Evolutionary conservation across 768 basidiomycete species (phyloP).

Genomic region (Lactarius hatsudake): DNA sequence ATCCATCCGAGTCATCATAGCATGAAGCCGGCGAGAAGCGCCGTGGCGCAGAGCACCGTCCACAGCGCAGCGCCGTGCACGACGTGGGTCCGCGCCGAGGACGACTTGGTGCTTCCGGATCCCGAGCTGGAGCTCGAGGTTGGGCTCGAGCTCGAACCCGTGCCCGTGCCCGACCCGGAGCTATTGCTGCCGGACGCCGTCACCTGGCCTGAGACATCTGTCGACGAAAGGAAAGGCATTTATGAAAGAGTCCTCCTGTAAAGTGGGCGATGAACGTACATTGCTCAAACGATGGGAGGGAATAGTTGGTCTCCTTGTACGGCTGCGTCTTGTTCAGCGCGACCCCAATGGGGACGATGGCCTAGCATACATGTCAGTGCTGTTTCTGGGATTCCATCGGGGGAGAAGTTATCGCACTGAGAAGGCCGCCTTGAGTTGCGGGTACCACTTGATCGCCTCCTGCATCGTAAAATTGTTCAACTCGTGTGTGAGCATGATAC

Average conservation of each 20-base stretch:
- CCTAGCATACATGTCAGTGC: constrained; percentile 7
- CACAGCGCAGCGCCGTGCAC: neutral
- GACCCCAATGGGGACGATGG: constrained; percentile 55
- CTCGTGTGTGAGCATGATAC: constrained; percentile 58
- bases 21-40: neutral
- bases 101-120: neutral
- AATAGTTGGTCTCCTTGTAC: constrained; percentile 48
- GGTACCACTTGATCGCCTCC: constrained; percentile 53
- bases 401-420: constrained; percentile 32
- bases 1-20: neutral
- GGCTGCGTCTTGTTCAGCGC: constrained; percentile 51
- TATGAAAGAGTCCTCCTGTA: too few species aligned
- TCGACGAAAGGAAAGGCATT: neutral
- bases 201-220: neutral
- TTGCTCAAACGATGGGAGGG: constrained; percentile 44
- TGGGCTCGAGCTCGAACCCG: neutral
- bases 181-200: neutral
- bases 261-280: constrained; percentile 37
- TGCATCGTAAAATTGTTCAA: constrained; percentile 60
- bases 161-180: neutral
- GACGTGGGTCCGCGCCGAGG: neutral
- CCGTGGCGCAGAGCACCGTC: neutral
- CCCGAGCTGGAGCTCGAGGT: neutral
- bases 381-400: too few species aligned
- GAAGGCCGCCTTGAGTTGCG: constrained; percentile 45